phyloP scores from a whole-genome alignment of 2,329 filamentous ascomycete species.

The Colletotrichum navitas region DNA sequence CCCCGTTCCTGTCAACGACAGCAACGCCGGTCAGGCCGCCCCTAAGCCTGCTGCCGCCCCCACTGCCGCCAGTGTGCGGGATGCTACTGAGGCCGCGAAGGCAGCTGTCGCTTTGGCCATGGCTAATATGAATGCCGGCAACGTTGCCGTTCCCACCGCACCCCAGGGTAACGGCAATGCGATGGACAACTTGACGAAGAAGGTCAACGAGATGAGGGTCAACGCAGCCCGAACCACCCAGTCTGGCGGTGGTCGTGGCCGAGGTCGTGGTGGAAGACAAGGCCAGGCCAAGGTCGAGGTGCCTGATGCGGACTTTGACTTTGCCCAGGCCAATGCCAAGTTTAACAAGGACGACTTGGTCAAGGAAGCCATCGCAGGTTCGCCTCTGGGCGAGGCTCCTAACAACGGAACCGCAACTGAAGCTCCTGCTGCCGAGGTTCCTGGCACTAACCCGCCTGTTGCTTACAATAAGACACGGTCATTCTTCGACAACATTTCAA shows the following conservation, averaged over 20 bases:
- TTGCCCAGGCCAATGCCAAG: constrained; percentile 70
- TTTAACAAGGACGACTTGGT: constrained; percentile 70
- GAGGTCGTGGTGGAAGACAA: constrained; percentile 60
- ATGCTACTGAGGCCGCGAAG: constrained; percentile 80
- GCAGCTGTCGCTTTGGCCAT: constrained; percentile 85
- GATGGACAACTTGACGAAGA: constrained; percentile 79
- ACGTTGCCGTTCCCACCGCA: constrained; percentile 45
- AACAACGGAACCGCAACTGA: constrained; percentile 54
- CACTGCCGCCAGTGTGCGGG: constrained; percentile 62
- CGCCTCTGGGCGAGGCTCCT: constrained; percentile 70
- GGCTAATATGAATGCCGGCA: constrained; percentile 71
- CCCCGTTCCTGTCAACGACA: constrained; percentile 35
- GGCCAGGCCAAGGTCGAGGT: constrained; percentile 80
- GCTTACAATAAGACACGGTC: constrained; percentile 90
- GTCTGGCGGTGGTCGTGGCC: constrained; percentile 58
- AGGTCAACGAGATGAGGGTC: constrained; percentile 82
- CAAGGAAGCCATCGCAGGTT: constrained; percentile 89
- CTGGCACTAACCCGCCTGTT: constrained; percentile 48
- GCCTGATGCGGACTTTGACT: constrained; percentile 92
- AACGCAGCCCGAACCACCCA: constrained; percentile 61
- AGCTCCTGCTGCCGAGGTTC: constrained; percentile 48
- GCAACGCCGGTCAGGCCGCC: constrained; percentile 46
- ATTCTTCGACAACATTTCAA: constrained; percentile 99
- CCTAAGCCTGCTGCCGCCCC: constrained; percentile 47
- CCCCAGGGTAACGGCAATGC: constrained; percentile 55